Conservation (phyloP, 1,139 yeast genomes). For the Suhomyces bokatorum region DNA sequence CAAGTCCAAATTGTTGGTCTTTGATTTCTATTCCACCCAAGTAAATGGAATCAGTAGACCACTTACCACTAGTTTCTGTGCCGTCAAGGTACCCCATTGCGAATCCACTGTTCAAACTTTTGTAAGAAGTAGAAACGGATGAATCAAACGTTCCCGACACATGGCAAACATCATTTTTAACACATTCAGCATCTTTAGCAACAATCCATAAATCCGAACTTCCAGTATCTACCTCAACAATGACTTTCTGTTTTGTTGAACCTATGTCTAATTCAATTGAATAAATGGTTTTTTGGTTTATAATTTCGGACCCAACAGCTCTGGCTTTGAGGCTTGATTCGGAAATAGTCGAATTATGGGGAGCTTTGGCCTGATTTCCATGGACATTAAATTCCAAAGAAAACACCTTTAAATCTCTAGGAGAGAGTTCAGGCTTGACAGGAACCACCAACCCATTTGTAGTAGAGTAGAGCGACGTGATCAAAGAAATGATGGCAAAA, state of each 20-base stretch:
- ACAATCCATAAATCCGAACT: slow-evolving; percentile 26
- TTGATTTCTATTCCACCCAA: slow-evolving; percentile 15
- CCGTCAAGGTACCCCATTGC: slow-evolving; percentile 18
- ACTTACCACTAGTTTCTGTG: slow-evolving; percentile 16
- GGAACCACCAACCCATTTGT: background rate
- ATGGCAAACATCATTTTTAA: slow-evolving; percentile 14
- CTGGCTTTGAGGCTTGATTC: background rate
- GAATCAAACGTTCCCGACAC: slow-evolving; percentile 13
- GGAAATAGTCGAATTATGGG: background rate
- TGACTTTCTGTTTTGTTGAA: slow-evolving; percentile 13
- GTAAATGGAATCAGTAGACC: slow-evolving; percentile 19
- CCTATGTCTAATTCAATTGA: slow-evolving; percentile 10
- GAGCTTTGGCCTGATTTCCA: background rate
- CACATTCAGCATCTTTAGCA: slow-evolving; percentile 24
- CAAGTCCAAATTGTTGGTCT: slow-evolving; percentile 22
- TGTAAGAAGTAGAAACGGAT: slow-evolving; percentile 10
- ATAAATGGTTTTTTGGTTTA: background rate
- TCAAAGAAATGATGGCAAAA: background rate
- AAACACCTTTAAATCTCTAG: slow-evolving; percentile 1
- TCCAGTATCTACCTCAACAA: slow-evolving; percentile 22
- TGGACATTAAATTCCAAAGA: background rate
- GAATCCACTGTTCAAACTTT: slow-evolving; percentile 10
- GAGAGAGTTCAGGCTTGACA: background rate
- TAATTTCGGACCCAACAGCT: background rate
- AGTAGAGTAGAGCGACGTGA: background rate